These are phyloP conservation scores for Penicillium waksmanii DNA, from an alignment of 495 filamentous ascomycete genomes.

Conservation along the genomic window DNA sequence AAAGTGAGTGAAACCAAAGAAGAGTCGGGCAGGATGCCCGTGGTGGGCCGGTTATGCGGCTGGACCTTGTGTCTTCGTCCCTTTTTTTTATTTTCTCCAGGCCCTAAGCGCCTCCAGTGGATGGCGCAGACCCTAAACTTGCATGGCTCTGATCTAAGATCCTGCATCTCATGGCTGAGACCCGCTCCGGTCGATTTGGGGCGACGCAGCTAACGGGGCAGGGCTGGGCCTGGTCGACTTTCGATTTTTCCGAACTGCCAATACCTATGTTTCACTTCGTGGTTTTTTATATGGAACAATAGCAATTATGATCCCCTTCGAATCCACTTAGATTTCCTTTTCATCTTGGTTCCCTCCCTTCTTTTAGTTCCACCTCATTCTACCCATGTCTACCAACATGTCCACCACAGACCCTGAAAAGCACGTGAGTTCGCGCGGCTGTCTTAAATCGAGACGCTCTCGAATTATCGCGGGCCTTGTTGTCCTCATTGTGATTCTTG, in stretches of 20 bases:
- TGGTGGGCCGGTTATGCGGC: conserved; percentile 28
- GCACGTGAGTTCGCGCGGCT: conserved; percentile 43
- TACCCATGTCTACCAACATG: conserved; percentile 18
- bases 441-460: conserved; percentile 35
- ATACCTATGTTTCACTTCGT: conserved; percentile 6
- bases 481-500: conserved; percentile 37
- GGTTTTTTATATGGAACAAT: conserved; percentile 15
- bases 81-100: conserved; percentile 15
- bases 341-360: conserved; percentile 21
- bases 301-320: neutral
- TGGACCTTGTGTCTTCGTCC: conserved; percentile 15
- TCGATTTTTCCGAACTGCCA: conserved; percentile 7
- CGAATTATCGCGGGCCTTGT: conserved; percentile 30
- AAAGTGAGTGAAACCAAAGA: conserved; percentile 20
- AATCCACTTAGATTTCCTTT: conserved; percentile 30
- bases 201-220: conserved; percentile 9
- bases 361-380: conserved; percentile 15
- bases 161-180: conserved; percentile 26
- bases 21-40: conserved; percentile 22
- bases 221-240: conserved; percentile 8
- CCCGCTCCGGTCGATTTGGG: conserved; percentile 23
- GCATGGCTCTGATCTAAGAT: conserved; percentile 25
- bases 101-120: conserved; percentile 15
- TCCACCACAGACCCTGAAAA: conserved; percentile 31
- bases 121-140: conserved; percentile 1